These are phyloP conservation scores for Calycina herbarum DNA, from an alignment of 2,329 filamentous ascomycete species.

Conservation along the genomic window DNA sequence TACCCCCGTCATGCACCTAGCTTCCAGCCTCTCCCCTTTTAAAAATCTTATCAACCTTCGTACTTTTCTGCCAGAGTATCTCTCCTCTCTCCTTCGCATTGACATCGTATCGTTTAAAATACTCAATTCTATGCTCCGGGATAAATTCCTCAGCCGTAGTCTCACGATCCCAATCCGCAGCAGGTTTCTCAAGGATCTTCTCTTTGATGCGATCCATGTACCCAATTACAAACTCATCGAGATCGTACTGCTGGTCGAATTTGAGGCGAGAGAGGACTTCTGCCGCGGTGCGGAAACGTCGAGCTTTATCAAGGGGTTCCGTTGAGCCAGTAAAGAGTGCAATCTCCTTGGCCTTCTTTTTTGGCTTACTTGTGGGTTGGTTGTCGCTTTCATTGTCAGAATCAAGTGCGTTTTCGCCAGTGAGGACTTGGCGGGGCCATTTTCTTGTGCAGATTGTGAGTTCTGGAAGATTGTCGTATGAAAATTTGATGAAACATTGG, in stretches of 20 bases:
- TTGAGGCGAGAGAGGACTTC: constrained; percentile 29
- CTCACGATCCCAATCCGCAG: constrained; percentile 22
- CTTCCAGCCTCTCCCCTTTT: not conserved
- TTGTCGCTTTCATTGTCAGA: not conserved
- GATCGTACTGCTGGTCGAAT: constrained; percentile 23
- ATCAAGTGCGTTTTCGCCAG: constrained; percentile 8
- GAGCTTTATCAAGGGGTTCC: constrained; percentile 4
- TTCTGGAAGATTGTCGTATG: constrained; percentile 1
- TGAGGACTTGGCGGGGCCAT: constrained; percentile 20
- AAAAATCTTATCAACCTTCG: constrained; percentile 24
- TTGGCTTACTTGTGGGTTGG: not conserved
- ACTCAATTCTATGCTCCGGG: constrained; percentile 62
- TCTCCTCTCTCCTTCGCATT: constrained; percentile 49
- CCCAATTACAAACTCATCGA: constrained; percentile 30
- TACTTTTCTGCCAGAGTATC: constrained; percentile 53
- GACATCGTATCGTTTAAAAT: constrained; percentile 55
- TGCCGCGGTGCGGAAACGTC: constrained; percentile 21
- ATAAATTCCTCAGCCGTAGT: constrained; percentile 63
- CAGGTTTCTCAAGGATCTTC: constrained; percentile 21
- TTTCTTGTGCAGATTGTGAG: constrained; percentile 15
- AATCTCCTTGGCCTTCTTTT: not conserved
- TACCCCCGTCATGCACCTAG: no score
- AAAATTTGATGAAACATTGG: constrained; percentile 16
- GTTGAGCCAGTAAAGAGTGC: not conserved
- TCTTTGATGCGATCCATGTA: constrained; percentile 26